Evolutionary conservation across 169 alveolate genomes (phyloP).

Genomic region (Cryptosporidium viatorum): DNA sequence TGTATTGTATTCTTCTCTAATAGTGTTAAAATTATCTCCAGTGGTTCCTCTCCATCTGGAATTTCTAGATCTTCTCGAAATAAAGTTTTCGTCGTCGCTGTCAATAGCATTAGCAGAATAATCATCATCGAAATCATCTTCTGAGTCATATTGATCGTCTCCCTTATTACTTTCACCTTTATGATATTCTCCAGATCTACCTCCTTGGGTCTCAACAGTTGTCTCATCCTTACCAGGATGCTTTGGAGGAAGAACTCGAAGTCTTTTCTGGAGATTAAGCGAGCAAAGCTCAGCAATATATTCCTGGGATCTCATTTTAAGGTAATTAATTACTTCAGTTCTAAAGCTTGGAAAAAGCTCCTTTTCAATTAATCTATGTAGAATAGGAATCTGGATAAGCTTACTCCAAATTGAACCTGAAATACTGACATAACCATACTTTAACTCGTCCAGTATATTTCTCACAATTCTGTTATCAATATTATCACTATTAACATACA

Average conservation of each 20-base stretch:
- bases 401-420: conserved; percentile 71
- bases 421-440: conserved; percentile 66
- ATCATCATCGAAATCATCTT: conserved; percentile 8
- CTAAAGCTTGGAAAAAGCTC: conserved; percentile 64
- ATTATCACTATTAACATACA: conserved; percentile 56
- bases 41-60: background rate
- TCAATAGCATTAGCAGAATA: background rate
- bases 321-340: conserved; percentile 10
- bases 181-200: background rate
- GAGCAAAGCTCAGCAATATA: conserved; percentile 63
- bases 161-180: background rate
- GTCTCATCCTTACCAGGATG: conserved; percentile 8
- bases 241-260: conserved; percentile 38
- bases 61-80: background rate
- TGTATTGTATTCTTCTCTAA: conserved; percentile 33
- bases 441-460: conserved; percentile 46
- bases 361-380: conserved; percentile 50
- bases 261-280: conserved; percentile 28
- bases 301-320: conserved; percentile 54
- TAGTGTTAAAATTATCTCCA: background rate
- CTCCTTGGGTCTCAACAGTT: background rate
- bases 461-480: conserved; percentile 60
- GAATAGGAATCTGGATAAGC: conserved; percentile 44
- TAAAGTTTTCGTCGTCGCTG: background rate
- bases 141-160: background rate